Base-by-base conservation (phyloP, 2,329 filamentous ascomycete species). In the Nothomitra cinnamomea region DNA sequence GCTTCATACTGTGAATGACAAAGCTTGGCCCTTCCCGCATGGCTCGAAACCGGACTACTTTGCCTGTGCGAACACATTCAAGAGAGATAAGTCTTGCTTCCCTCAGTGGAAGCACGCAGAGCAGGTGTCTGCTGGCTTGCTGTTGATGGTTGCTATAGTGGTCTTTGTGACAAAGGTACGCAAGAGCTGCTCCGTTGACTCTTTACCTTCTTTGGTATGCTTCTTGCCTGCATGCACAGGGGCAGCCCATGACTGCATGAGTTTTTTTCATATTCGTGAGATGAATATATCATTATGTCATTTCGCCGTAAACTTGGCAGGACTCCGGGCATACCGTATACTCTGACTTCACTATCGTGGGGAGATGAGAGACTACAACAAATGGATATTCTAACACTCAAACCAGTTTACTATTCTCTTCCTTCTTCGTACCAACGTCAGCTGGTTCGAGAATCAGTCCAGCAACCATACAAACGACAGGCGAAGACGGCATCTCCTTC, bases 131-230 rank as follows among this genome's bases (percentile, higher is more conserved):
- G 50, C 50, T 19, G 40, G 50, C 15, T 17, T 52, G 21, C 35
- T 52, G 13, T 42, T 52, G 12, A 5, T 40, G 12, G 50, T 52
- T 7, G 35, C 50, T 36, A 15, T 52, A 2, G 19, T 41, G 2
- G 40, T 52, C 1, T 52, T 52, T n/a, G 40, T 52, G 19, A n/a
- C 13, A 12, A 52, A 40, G 40, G 50, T 52, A 41, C 21, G 50
- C 25, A n/a, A 8, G 25, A 32, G 28, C 22, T 48, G 19, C 19
- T 13, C 7, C 6, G 43, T 10, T 28, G n/a, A 12, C 22, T 28
- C 43, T 25, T 28, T 21, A 48, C 21, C 43, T 24, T 2, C 3
- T 48, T 24, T 48, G 22, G 43, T 13, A 35, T 15, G 8, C 2
- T 49, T 35, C 21, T 24, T 19, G 15, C 4, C 8, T n/a, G 19